phyloP scores from a whole-genome alignment of 1,284 basidiomycete species.

The Apiotrichum mycotoxinovorans region DNA sequence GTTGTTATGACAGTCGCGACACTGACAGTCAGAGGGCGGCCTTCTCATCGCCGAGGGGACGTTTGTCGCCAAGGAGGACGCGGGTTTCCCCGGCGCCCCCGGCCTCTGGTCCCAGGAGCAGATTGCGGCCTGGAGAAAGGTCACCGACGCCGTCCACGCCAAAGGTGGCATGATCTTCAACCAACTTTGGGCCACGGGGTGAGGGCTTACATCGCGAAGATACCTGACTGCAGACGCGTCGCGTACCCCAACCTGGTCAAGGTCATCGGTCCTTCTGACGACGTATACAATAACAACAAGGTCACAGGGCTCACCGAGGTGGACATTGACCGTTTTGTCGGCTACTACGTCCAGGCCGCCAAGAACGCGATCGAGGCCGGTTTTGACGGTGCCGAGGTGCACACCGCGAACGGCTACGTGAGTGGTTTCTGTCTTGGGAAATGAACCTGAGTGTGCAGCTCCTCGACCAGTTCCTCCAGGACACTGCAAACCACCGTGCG shows the following conservation, averaged over 20 bases:
- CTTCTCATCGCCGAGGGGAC: constrained; percentile 46
- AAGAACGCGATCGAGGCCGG: constrained; percentile 59
- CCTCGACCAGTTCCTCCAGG: constrained; percentile 60
- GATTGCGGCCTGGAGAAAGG: constrained; percentile 40
- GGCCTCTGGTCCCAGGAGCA: constrained; percentile 37
- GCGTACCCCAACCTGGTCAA: constrained; percentile 9
- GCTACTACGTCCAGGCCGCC: constrained; percentile 55
- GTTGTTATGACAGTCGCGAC: not conserved
- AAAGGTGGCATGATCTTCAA: constrained; percentile 54
- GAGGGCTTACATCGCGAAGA: not conserved
- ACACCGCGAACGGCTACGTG: constrained; percentile 38
- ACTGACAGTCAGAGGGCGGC: constrained; percentile 26
- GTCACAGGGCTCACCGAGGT: constrained; percentile 23
- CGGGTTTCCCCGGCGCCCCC: constrained; percentile 25
- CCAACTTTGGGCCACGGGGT: constrained; percentile 57
- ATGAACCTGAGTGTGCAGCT: constrained; percentile 6
- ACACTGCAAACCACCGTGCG: constrained; percentile 55
- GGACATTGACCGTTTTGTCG: constrained; percentile 51
- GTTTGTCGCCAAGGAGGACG: constrained; percentile 27
- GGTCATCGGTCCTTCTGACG: constrained; percentile 59
- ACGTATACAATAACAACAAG: constrained; percentile 52
- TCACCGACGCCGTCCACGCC: constrained; percentile 53
- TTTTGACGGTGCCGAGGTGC: constrained; percentile 63
- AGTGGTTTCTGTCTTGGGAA: not conserved
- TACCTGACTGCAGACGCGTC: constrained; percentile 12